Conservation (phyloP, 1,284 basidiomycete genomes). For the Papiliotrema fonsecae region DNA sequence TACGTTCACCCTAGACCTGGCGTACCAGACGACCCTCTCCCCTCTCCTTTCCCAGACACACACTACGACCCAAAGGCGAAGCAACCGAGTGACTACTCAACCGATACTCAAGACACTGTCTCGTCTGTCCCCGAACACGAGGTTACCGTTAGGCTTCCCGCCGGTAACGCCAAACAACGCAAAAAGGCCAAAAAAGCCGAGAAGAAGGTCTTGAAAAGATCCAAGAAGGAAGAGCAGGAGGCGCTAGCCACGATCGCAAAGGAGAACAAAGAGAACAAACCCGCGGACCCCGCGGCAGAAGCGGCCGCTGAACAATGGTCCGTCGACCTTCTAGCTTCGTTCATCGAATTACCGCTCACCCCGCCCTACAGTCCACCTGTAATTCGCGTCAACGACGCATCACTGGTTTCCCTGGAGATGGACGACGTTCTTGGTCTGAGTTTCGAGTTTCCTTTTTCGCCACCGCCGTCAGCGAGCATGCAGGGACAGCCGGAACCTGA, state of each 20-base stretch:
- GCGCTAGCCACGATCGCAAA: not conserved
- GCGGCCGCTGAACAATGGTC: not conserved
- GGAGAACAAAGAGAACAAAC: not conserved
- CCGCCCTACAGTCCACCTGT: not conserved
- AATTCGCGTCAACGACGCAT: not conserved
- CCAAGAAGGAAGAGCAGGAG: not conserved
- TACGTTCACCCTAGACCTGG: too few species aligned
- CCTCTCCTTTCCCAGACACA: too few species aligned
- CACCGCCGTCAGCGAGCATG: not conserved
- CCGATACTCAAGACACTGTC: too few species aligned
- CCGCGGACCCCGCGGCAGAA: not conserved
- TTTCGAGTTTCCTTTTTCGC: not conserved
- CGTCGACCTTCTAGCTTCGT: not conserved
- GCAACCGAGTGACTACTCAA: too few species aligned
- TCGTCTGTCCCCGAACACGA: too few species aligned
- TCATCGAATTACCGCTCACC: not conserved
- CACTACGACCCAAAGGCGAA: too few species aligned
- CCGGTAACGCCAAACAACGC: not conserved
- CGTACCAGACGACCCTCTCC: too few species aligned
- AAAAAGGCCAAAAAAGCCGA: not conserved
- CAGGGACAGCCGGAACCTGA: not conserved
- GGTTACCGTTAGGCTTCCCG: not conserved
- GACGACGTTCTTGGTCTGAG: not conserved
- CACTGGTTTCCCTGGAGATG: not conserved
- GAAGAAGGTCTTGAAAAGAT: not conserved